Evolutionary conservation across 2,329 filamentous ascomycete genomes (phyloP).

Genomic region (Cladosporium sp.): DNA sequence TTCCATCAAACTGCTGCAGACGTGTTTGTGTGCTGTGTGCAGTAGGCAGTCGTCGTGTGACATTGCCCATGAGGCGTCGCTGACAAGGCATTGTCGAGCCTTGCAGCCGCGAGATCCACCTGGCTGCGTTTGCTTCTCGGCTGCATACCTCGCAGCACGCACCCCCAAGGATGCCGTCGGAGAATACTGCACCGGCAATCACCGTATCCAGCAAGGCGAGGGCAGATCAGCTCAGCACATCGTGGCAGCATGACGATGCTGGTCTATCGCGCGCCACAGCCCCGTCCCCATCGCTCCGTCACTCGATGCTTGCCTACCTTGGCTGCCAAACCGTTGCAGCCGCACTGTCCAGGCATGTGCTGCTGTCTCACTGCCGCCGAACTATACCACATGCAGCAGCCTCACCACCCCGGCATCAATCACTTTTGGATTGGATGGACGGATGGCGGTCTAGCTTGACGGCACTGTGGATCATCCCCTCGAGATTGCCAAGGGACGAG

Average conservation of each 20-base stretch:
- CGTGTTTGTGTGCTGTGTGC: too few species aligned
- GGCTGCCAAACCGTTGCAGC: background rate
- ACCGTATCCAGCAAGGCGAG: slow-evolving; percentile 9
- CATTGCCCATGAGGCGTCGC: background rate
- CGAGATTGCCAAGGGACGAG: slow-evolving; percentile 7
- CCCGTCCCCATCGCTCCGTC: background rate
- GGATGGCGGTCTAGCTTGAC: slow-evolving; percentile 1
- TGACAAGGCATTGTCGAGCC: background rate
- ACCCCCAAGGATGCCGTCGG: slow-evolving; percentile 3
- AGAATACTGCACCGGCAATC: slow-evolving; percentile 13
- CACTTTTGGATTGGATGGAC: background rate
- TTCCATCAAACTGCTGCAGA: background rate
- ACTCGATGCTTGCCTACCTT: background rate
- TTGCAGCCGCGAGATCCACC: slow-evolving; percentile 4
- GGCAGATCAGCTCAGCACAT: background rate
- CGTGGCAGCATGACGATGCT: slow-evolving; percentile 1
- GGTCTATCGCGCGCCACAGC: background rate
- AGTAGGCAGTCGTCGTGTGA: too few species aligned
- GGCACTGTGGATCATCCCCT: slow-evolving; percentile 5
- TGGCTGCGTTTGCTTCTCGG: background rate
- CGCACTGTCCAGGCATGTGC: slow-evolving; percentile 18
- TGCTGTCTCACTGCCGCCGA: slow-evolving; percentile 20
- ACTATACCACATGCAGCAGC: slow-evolving; percentile 12
- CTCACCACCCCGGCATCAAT: slow-evolving; percentile 4
- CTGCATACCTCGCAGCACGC: slow-evolving; percentile 4